Conservation (phyloP, 805 yeast species). For the Saccharomyces kudriavzevii region DNA sequence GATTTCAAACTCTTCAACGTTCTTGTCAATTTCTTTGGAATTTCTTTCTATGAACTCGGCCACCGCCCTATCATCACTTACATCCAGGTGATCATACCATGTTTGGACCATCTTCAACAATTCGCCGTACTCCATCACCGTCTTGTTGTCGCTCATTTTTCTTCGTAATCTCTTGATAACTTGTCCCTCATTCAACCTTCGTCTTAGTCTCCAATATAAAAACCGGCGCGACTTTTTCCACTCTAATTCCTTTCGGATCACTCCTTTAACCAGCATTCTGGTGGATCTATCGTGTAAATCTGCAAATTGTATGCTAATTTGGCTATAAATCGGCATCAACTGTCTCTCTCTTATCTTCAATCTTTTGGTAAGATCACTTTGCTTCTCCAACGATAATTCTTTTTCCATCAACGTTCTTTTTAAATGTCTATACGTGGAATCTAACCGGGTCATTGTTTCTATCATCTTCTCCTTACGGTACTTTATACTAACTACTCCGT, state of each 20-base stretch:
- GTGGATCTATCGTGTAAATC: constrained; percentile 94
- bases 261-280: constrained; percentile 91
- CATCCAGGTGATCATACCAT: neutral
- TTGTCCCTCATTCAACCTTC: constrained; percentile 87
- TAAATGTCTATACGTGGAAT: constrained; percentile 59
- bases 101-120: neutral
- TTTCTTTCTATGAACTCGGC: neutral
- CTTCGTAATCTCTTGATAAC: constrained; percentile 60
- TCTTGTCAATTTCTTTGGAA: neutral
- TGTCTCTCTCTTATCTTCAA: constrained; percentile 66
- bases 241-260: constrained; percentile 71
- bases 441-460: constrained; percentile 81
- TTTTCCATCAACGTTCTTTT: constrained; percentile 49
- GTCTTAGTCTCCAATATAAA: constrained; percentile 96
- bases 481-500: constrained; percentile 96
- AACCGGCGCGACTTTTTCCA: constrained; percentile 83
- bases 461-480: constrained; percentile 84
- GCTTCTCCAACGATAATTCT: constrained; percentile 53
- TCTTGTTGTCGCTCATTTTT: constrained; percentile 34
- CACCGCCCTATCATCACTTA: neutral
- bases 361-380: constrained; percentile 52
- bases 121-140: constrained; percentile 28
- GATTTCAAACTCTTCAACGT: constrained; percentile 1
- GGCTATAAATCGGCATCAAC: constrained; percentile 78
- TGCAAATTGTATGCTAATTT: constrained; percentile 88